A percentile compares a stretch with the other conserved stretches of the same genome.
phyloP scores from a whole-genome alignment of 2,329 filamentous ascomycete species.

The Cercospora berteroae region DNA sequence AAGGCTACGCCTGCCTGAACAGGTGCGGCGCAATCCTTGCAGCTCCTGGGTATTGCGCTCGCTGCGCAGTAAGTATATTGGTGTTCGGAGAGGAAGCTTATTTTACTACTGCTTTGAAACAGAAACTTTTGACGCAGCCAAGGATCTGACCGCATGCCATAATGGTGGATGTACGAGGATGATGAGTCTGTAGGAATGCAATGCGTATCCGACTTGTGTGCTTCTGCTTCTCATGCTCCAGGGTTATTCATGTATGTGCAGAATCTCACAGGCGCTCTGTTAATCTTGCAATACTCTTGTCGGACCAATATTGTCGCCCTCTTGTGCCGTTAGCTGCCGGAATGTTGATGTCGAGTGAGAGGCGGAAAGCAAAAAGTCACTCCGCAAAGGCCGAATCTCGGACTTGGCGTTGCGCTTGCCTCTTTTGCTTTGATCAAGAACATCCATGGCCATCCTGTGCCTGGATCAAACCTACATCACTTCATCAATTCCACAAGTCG shows the following conservation, averaged over 20 bases:
- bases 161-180: background rate
- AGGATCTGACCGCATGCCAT: background rate
- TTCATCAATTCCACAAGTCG: background rate
- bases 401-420: background rate
- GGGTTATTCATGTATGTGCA: background rate
- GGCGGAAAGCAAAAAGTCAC: background rate
- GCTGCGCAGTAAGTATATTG: background rate
- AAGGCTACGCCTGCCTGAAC: background rate
- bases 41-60: background rate
- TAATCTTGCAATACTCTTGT: background rate
- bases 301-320: background rate
- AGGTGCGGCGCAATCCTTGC: background rate
- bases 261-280: background rate
- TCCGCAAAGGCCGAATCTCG: background rate
- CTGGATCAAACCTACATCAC: background rate
- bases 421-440: background rate
- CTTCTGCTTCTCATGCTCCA: background rate
- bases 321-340: background rate
- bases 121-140: background rate
- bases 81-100: too few species aligned
- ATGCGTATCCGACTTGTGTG: background rate
- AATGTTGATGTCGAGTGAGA: background rate
- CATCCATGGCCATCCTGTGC: background rate
- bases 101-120: background rate
- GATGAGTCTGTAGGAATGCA: background rate